Evolutionary conservation across 2,329 filamentous ascomycete genomes (phyloP).

Genomic region (Cercospora sojina): DNA sequence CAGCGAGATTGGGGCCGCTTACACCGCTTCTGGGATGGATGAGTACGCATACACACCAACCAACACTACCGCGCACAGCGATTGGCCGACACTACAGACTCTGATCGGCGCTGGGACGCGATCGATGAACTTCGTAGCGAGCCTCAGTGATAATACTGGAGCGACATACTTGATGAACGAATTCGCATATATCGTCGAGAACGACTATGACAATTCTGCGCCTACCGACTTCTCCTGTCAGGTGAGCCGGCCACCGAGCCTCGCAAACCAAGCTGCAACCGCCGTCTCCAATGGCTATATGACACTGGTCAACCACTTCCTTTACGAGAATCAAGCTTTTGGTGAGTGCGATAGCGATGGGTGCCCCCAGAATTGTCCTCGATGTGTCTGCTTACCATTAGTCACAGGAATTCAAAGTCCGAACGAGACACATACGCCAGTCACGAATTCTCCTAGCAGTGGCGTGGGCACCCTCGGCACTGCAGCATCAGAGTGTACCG

Average conservation of each 20-base stretch:
- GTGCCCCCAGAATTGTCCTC: neutral
- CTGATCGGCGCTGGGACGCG: slow-evolving; percentile 68
- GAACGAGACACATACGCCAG: slow-evolving; percentile 40
- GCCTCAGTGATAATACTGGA: slow-evolving; percentile 80
- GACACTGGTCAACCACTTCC: slow-evolving; percentile 52
- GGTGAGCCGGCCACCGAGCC: slow-evolving; percentile 20
- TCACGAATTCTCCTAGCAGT: slow-evolving; percentile 47
- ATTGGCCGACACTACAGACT: slow-evolving; percentile 81
- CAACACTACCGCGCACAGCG: slow-evolving; percentile 43
- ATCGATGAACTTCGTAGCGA: slow-evolving; percentile 60
- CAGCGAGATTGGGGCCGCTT: slow-evolving; percentile 45
- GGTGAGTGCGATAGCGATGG: slow-evolving; percentile 4
- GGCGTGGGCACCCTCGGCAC: slow-evolving; percentile 45
- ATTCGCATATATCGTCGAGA: slow-evolving; percentile 48
- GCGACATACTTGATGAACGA: slow-evolving; percentile 64
- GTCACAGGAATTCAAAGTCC: slow-evolving; percentile 40
- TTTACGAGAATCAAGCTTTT: slow-evolving; percentile 46
- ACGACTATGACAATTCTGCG: slow-evolving; percentile 43
- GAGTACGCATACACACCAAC: slow-evolving; percentile 45
- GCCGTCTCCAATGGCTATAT: slow-evolving; percentile 35
- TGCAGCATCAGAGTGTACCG: slow-evolving; percentile 43
- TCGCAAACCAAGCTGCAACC: slow-evolving; percentile 21
- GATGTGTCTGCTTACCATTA: neutral
- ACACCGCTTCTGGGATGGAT: slow-evolving; percentile 53
- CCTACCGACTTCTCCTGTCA: slow-evolving; percentile 29